Evolutionary conservation across 2,329 filamentous ascomycete genomes (phyloP), one percentile per base, ranked within the genome.

Genomic region (Macroventuria anomochaeta): DNA sequence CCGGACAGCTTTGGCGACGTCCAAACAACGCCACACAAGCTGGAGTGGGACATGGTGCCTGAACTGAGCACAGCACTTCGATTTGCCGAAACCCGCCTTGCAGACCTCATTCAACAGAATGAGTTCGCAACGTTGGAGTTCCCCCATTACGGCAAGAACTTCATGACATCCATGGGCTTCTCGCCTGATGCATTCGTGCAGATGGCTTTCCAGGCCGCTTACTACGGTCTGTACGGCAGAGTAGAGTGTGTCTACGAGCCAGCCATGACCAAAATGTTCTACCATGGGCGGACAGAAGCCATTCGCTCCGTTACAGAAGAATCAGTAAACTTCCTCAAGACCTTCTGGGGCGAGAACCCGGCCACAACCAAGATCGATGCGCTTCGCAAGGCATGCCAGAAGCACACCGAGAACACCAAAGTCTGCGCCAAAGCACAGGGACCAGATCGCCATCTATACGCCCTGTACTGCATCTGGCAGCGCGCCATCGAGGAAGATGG

Each of bases 171-270:
- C 0, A 96, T 96, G 88, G 93, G 93, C 7, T 96, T 97, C 76
- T 97, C 93, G 0, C 93, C 95, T 0, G 95, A 97, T 72, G 95
- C 95, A 0, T 99, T 96, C 71, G 90, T 99, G 17, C 95, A 99
- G 75, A 97, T 99, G 93, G 95, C 95, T 0, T 97, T 97, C 79
- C 95, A 99, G 75, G 93, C 93, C 4, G 93, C 95, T 1, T 97
- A 99, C 79, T 99, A 97, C 69, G 95, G 95, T 2, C 83, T 99
- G 7, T 99, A 97, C 66, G 95, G 95, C 3, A 87, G 91, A 4
- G 86, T 96, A 1, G 95, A 97, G 75, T 96, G 91, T 71, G 95
- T 93, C 0, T 99, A 99, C 73, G 95, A 99, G 75, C 95, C 95
- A 7, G 93, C 95, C 34, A 97, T 99, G 95, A 99, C 95, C 44